A percentile compares a stretch with the other conserved stretches of the same genome.
Conservation (phyloP, 768 basidiomycete genomes). For the Exidia glandulosa region DNA sequence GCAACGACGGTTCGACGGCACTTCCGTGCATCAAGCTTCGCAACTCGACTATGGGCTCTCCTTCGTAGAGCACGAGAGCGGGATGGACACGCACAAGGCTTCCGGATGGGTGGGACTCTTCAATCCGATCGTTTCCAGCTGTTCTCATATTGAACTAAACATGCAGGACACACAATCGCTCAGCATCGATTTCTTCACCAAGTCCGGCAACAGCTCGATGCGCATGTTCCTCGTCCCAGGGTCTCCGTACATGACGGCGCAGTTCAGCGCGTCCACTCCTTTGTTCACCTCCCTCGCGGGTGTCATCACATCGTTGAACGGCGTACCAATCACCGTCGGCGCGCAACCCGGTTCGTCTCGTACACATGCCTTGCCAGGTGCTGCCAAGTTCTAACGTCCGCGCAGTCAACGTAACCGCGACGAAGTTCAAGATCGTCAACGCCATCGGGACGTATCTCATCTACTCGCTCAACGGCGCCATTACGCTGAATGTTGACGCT, state of each 20-base stretch:
- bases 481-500: constrained; percentile 19
- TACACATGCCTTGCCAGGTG: not conserved
- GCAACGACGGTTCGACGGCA: constrained; percentile 20
- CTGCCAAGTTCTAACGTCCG: not conserved
- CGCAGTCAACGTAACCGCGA: constrained; percentile 9
- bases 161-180: constrained; percentile 23
- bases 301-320: not conserved
- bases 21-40: constrained; percentile 20
- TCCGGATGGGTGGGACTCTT: constrained; percentile 19
- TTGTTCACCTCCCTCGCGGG: not conserved
- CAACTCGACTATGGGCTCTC: constrained; percentile 23
- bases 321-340: not conserved
- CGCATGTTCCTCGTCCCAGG: constrained; percentile 24
- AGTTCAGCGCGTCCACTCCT: constrained; percentile 10
- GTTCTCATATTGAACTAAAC: no score
- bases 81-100: constrained; percentile 19
- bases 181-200: constrained; percentile 22
- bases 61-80: constrained; percentile 21
- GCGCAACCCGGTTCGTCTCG: not conserved
- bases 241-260: constrained; percentile 24
- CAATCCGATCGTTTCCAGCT: no score
- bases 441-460: constrained; percentile 21
- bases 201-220: constrained; percentile 14
- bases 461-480: constrained; percentile 18
- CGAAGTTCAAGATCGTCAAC: constrained; percentile 20